Evolutionary conservation across 139 green algal species (phyloP), one percentile per base, ranked within the genome.

Genomic region (Ettlia oleoabundans): DNA sequence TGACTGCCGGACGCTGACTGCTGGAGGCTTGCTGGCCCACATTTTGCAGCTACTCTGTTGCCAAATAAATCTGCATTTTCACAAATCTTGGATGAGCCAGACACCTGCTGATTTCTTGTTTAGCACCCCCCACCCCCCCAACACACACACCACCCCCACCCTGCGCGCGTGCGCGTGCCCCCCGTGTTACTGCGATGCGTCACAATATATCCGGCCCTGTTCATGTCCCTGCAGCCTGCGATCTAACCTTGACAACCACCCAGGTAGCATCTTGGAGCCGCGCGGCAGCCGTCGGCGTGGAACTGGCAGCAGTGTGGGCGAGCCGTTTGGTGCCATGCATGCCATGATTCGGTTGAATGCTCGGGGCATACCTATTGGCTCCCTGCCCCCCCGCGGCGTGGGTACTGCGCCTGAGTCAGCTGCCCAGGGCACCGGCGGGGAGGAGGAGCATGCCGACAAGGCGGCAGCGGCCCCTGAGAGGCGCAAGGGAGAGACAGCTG

Each of bases 191-290:
- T n/a, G n/a, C n/a, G n/a, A n/a, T n/a, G n/a, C n/a, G n/a, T n/a
- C n/a, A n/a, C n/a, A 19, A 18, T 32, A 70, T 32, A 18, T 32
- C n/a, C 18, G 35, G 4, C 65, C 15, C 13, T 26, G 13, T 8
- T n/a, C 38, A 32, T 74, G 66, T 33, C 28, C 47, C n/a, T 66
- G 71, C 73, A 95, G 89, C 5, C 83, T 95, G 62, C 84, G 89
- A 3, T 94, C 89, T 41, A 98, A 95, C 86, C 69, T 96, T 62
- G 90, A 95, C 81, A 95, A 85, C 84, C 92, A 97, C 53, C 96
- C 96, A 1, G 91, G 70, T 7, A 79, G 71, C 42, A 96, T 98
- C 47, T 81, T 76, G 2, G 88, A 90, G 26, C 69, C 72, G 64
- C 53, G 69, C 58, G 68, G 42, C 66, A 80, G 76, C 65, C 41